These are phyloP conservation scores for Hyaloscypha finlandica DNA, from an alignment of 495 filamentous ascomycete species.

Conservation along the genomic window DNA sequence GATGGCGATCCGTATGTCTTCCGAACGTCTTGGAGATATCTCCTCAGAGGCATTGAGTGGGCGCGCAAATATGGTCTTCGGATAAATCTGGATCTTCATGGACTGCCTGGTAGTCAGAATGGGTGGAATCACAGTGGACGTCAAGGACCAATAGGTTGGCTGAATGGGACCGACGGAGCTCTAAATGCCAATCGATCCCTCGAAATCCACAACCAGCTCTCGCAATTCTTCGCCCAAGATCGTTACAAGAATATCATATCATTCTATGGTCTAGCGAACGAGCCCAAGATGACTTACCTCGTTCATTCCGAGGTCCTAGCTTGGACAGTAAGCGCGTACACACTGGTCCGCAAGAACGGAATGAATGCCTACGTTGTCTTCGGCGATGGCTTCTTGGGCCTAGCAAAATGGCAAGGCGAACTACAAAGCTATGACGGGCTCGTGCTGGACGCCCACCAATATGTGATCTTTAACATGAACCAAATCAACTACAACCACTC, in stretches of 20 bases:
- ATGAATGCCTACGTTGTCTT: constrained; percentile 67
- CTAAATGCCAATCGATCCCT: constrained; percentile 73
- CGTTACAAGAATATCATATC: constrained; percentile 82
- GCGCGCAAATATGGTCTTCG: constrained; percentile 90
- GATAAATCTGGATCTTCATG: constrained; percentile 93
- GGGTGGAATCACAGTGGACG: constrained; percentile 88
- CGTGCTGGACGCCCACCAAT: constrained; percentile 92
- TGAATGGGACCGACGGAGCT: constrained; percentile 71
- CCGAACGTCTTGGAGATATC: constrained; percentile 89
- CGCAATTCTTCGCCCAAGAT: constrained; percentile 81
- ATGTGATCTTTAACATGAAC: constrained; percentile 81
- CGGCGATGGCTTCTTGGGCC: constrained; percentile 82
- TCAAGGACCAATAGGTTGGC: constrained; percentile 71
- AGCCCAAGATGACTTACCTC: constrained; percentile 77
- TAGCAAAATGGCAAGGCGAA: constrained; percentile 75
- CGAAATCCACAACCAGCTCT: constrained; percentile 79
- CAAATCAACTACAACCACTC: constrained; percentile 74
- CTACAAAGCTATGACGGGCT: constrained; percentile 58
- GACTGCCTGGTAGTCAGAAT: constrained; percentile 80
- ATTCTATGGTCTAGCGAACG: constrained; percentile 86
- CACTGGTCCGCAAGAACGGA: constrained; percentile 69
- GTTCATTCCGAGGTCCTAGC: constrained; percentile 57
- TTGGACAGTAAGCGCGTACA: constrained; percentile 68
- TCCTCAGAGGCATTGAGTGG: constrained; percentile 90
- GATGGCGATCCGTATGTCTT: constrained; percentile 86